Evolutionary conservation across 192 early-diverging fungal genomes (phyloP), one percentile per base, ranked within the genome.

Genomic region (Coemansia sp.): DNA sequence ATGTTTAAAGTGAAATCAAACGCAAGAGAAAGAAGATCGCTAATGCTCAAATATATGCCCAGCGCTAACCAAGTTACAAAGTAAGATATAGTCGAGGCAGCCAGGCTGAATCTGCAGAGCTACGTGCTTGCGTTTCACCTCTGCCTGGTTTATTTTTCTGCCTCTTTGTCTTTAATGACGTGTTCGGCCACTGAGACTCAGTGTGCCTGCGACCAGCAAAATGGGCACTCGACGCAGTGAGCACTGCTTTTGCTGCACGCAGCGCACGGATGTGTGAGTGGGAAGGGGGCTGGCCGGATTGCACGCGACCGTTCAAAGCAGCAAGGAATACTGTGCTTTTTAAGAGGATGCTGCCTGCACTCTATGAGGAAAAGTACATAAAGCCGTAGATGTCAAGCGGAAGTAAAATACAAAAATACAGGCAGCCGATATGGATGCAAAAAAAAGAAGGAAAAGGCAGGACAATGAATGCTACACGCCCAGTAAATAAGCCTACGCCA

Each of bases 401-500:
- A 48, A 19, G 4, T 48, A 48, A 19, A 48, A 48, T 48, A 48
- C 46, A 48, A 17, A 48, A 21, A 19, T 19, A 48, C n/a, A 17
- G 46, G 46, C 40, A 42, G 40, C 46, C 46, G 46, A 48, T 19
- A 17, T 19, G 46, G 46, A 19, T n/a, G 12, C 46, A 20, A 48
- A 19, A 48, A 19, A 48, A 48, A 48, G 46, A 48, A 48, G 19
- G 19, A n/a, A 17, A 17, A 19, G n/a, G 46, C 40, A 42, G 15
- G 46, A 48, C 46, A 48, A 48, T 48, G 46, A 48, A 19, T 42
- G 40, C 40, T 42, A 42, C 40, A 42, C 46, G 19, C 46, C 6
- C n/a, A 19, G 46, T 19, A 48, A 48, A 48, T 48, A 48, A 48
- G 46, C n/a, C 46, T 48, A 31, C 6, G 46, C 46, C 15, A 48